Conservation (phyloP, 371 early-diverging fungal species). For the Rhizopus delemar region DNA sequence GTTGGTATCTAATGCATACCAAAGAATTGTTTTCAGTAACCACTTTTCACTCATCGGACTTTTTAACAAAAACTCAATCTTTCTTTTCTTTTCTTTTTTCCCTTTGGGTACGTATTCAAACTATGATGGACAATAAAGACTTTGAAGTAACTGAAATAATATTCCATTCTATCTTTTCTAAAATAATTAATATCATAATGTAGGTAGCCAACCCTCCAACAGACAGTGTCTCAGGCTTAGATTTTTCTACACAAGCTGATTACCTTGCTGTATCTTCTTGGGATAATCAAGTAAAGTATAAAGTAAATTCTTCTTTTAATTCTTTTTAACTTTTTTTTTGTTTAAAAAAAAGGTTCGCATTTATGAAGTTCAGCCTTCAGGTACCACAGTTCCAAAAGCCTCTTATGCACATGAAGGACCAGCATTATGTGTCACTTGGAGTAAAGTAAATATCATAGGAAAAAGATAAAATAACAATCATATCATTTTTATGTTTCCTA, state of each 20-base stretch:
- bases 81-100: neutral
- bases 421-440: slow-evolving; percentile 83
- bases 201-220: slow-evolving; percentile 73
- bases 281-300: slow-evolving; percentile 80
- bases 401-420: slow-evolving; percentile 84
- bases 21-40: too few species aligned
- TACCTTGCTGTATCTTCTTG: slow-evolving; percentile 86
- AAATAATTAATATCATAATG: neutral
- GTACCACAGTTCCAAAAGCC: slow-evolving; percentile 74
- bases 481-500: neutral
- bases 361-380: slow-evolving; percentile 81
- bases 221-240: slow-evolving; percentile 80
- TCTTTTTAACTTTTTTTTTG: neutral
- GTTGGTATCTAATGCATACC: too few species aligned
- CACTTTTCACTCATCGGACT: too few species aligned
- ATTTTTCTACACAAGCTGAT: slow-evolving; percentile 83
- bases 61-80: neutral
- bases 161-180: neutral
- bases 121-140: slow-evolving; percentile 33
- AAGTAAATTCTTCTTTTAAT: neutral
- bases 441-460: slow-evolving; percentile 62
- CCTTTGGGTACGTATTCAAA: neutral
- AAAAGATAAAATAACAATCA: neutral
- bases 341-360: slow-evolving; percentile 81
- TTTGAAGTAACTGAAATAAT: slow-evolving; percentile 22